phyloP scores from a whole-genome alignment of 441 rosid genomes.

The Pelargonium australe region DNA sequence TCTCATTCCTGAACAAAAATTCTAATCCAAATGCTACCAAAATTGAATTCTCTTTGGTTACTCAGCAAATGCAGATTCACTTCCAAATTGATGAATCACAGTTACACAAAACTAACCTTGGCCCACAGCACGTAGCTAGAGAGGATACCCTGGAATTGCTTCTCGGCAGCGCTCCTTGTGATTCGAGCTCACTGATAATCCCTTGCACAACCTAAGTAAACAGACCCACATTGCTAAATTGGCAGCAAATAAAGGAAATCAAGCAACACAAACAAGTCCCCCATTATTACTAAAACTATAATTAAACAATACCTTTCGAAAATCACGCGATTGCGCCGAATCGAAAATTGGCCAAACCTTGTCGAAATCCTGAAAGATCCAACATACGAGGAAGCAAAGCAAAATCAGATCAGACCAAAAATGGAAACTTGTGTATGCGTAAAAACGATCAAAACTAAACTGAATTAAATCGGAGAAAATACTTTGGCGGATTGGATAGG shows the following conservation, averaged over 20 bases:
- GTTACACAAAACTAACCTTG: slow-evolving; percentile 47
- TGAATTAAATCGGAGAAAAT: background rate
- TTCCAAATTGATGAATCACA: too few relatives aligned
- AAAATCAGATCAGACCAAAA: slow-evolving; percentile 18
- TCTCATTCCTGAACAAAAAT: too few relatives aligned
- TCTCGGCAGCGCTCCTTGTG: slow-evolving; percentile 97
- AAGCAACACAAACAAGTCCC: slow-evolving; percentile 1
- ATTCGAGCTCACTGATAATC: slow-evolving; percentile 93
- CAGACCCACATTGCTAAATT: background rate
- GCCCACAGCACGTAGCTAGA: slow-evolving; percentile 98
- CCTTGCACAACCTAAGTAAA: slow-evolving; percentile 84
- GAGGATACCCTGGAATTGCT: slow-evolving; percentile 99
- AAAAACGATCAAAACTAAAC: slow-evolving; percentile 11
- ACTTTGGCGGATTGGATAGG: slow-evolving; percentile 94
- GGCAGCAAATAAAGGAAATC: background rate
- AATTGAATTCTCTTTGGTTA: background rate
- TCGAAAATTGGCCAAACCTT: slow-evolving; percentile 99
- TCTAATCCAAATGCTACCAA: background rate
- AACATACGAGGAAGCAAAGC: slow-evolving; percentile 18
- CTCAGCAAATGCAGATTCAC: slow-evolving; percentile 17
- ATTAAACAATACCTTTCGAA: slow-evolving; percentile 61
- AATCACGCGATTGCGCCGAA: slow-evolving; percentile 97
- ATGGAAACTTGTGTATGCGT: slow-evolving; percentile 10
- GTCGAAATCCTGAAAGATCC: slow-evolving; percentile 89
- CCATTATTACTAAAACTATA: slow-evolving; percentile 3